Evolutionary conservation across 108 stramenopile genomes (phyloP).

Genomic region (Nitzschia sp.): DNA sequence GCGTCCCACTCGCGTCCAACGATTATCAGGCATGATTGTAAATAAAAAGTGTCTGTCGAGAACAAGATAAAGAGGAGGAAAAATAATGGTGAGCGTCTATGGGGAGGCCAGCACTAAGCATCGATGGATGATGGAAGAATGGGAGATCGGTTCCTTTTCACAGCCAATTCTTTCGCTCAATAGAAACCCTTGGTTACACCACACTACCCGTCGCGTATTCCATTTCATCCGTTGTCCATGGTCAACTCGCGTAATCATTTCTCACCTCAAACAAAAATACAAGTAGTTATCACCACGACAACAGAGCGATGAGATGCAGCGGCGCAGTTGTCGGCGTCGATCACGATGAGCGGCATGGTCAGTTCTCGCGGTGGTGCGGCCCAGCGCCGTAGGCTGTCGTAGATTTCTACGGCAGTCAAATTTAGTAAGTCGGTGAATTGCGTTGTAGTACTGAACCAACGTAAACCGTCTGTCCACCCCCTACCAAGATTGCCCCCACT

Average conservation of each 20-base stretch:
- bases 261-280: not conserved
- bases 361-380: not conserved
- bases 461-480: constrained; percentile 1
- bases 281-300: not conserved
- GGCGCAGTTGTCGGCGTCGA: not conserved
- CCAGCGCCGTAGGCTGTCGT: not conserved
- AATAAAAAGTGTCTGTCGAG: not conserved
- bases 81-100: not conserved
- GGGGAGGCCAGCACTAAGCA: constrained; percentile 1
- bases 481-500: no score
- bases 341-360: not conserved
- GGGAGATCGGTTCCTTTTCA: not conserved
- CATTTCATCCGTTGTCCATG: not conserved
- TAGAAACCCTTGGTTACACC: no score
- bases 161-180: no score
- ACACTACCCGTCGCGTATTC: no score
- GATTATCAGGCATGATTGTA: constrained; percentile 81
- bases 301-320: not conserved
- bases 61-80: constrained; percentile 9
- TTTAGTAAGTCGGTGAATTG: constrained; percentile 21
- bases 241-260: not conserved
- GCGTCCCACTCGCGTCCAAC: constrained; percentile 92
- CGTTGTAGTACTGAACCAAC: not conserved
- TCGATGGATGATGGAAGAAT: not conserved
- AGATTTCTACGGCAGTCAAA: not conserved